Evolutionary conservation across 768 basidiomycete species (phyloP).

Genomic region (Kwoniella dendrophila): DNA sequence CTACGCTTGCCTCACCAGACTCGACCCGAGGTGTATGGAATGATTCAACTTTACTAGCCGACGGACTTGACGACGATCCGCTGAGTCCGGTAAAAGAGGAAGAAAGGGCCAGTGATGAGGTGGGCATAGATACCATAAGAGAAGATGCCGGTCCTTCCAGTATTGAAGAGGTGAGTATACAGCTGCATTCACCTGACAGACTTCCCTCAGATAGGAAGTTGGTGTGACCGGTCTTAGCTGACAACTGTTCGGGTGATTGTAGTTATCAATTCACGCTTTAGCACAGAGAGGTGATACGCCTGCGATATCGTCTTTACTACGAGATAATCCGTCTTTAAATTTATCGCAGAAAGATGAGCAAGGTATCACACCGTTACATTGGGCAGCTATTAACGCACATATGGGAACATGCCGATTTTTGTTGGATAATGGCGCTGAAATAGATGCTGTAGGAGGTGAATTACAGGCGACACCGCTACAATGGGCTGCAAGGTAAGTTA

Average conservation of each 20-base stretch:
- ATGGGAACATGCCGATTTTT: constrained; percentile 82
- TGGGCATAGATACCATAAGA: constrained; percentile 35
- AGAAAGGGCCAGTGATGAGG: constrained; percentile 21
- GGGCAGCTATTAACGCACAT: constrained; percentile 97
- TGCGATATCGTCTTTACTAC: constrained; percentile 21
- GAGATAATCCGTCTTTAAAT: constrained; percentile 29
- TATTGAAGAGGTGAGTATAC: constrained; percentile 1
- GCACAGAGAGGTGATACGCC: constrained; percentile 73
- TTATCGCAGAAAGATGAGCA: constrained; percentile 67
- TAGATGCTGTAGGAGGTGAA: constrained; percentile 92
- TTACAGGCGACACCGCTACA: constrained; percentile 92
- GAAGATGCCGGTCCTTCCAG: constrained; percentile 2
- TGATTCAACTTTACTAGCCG: constrained; percentile 11
- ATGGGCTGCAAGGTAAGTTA: constrained; percentile 77
- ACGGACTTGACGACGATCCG: neutral
- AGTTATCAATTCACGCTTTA: constrained; percentile 71
- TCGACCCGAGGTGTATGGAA: constrained; percentile 14
- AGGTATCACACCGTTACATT: constrained; percentile 93
- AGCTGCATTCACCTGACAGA: too few species aligned
- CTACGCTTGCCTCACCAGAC: constrained; percentile 16
- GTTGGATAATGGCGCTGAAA: constrained; percentile 88
- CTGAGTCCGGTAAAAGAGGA: neutral
- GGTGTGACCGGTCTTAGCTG: too few species aligned
- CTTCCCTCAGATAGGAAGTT: too few species aligned
- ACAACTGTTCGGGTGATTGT: neutral